Percentiles rank a stretch among this genome's conserved stretches.
These are phyloP conservation scores for Cinnamomum chago DNA, from an alignment of 164 flowering plant species.

Conservation along the genomic window DNA sequence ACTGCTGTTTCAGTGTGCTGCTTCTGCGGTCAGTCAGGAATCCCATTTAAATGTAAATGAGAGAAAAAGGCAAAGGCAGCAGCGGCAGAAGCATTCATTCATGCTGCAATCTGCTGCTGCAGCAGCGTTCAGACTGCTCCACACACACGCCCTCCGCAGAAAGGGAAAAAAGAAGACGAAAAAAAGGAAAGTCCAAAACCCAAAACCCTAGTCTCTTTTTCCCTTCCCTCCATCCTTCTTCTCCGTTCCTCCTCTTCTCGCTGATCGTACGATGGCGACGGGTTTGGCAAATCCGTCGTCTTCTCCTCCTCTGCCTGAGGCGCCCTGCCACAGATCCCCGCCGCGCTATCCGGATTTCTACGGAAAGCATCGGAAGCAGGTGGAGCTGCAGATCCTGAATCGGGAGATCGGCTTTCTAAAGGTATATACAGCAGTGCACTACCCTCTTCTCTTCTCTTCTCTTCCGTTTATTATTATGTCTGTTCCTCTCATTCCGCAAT, in stretches of 20 bases:
- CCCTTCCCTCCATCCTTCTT: background rate
- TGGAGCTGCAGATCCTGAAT: conserved; percentile 58
- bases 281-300: conserved; percentile 3
- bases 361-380: conserved; percentile 62
- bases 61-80: background rate
- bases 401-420: conserved; percentile 70
- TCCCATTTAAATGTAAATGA: background rate
- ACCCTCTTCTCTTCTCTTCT: conserved; percentile 2
- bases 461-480: background rate
- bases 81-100: background rate
- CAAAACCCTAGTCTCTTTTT: background rate
- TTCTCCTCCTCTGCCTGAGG: conserved; percentile 45
- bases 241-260: background rate
- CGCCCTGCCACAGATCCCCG: conserved; percentile 71
- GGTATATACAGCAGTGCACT: conserved; percentile 26
- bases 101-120: background rate
- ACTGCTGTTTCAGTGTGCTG: too few species aligned
- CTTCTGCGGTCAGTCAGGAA: background rate
- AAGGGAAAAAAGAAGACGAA: too few species aligned
- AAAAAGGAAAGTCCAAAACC: background rate
- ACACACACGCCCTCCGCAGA: background rate
- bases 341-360: conserved; percentile 76
- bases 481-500: background rate
- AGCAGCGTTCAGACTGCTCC: background rate
- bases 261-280: conserved; percentile 1